Evolutionary conservation across 371 early-diverging fungal genomes (phyloP).

Genomic region (Lichtheimia corymbifera): DNA sequence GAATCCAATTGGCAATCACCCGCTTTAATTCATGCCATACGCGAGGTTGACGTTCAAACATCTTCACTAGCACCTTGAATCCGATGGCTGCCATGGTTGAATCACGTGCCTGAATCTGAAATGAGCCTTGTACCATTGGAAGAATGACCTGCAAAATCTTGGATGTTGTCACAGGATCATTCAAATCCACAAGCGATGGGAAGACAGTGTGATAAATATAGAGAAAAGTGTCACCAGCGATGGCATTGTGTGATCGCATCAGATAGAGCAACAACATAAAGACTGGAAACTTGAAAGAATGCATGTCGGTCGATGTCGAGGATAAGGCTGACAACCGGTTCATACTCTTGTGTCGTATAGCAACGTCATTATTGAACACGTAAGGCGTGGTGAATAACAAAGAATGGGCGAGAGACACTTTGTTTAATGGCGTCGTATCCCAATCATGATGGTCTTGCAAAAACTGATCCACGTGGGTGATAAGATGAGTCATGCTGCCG

Average conservation of each 20-base stretch:
- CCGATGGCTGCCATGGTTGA: slow-evolving; percentile 52
- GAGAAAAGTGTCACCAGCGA: slow-evolving; percentile 25
- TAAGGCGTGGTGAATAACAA: slow-evolving; percentile 38
- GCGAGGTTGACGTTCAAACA: slow-evolving; percentile 56
- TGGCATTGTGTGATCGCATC: slow-evolving; percentile 36
- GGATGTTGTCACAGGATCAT: slow-evolving; percentile 53
- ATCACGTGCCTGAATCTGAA: slow-evolving; percentile 16
- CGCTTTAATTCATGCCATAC: slow-evolving; percentile 61
- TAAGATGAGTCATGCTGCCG: slow-evolving; percentile 17
- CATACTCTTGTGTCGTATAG: slow-evolving; percentile 20
- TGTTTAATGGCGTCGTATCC: background rate
- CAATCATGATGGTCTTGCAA: background rate
- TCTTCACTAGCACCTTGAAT: slow-evolving; percentile 42
- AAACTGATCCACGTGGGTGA: slow-evolving; percentile 11
- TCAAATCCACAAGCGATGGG: slow-evolving; percentile 44
- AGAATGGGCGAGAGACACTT: slow-evolving; percentile 23
- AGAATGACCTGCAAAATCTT: slow-evolving; percentile 49
- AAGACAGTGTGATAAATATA: slow-evolving; percentile 46
- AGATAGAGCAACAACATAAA: slow-evolving; percentile 50
- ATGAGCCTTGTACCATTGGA: slow-evolving; percentile 40
- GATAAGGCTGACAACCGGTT: slow-evolving; percentile 28
- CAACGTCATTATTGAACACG: slow-evolving; percentile 32
- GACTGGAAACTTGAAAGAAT: slow-evolving; percentile 41
- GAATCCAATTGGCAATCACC: slow-evolving; percentile 56
- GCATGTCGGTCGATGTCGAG: slow-evolving; percentile 12